Base-by-base conservation (phyloP, 306 rosid genomes). In the Trifolium pratense region DNA sequence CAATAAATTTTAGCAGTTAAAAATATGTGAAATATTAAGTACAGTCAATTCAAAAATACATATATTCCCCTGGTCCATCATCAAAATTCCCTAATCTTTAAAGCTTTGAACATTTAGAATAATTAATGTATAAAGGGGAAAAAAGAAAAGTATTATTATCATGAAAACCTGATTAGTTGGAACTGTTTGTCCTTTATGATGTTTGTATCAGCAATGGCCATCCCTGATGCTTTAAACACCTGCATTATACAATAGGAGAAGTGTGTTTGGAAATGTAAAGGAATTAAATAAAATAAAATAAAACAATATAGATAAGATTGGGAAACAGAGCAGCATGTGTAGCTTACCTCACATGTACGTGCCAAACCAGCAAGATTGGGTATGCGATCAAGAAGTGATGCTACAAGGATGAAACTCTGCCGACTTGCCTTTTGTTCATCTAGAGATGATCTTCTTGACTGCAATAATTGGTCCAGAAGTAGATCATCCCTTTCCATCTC, bases 321-420 rank as follows among this genome's bases (percentile, higher is more conserved):
- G 12, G 32, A 73, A 73, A 62, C 20, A 70, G n/a, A 37, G 64
- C 5, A 70, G 49, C 71, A 45, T 59, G 84, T 9, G 84, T 9
- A 51, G 77, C 84, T 68, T 56, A 93, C 98, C 92, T 89, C 98
- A 66, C 98, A 94, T 45, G 98, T 89, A 63, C 98, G 90, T 48
- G 97, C 94, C 85, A 94, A 82, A 43, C 98, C 98, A 14, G 98
- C 97, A 72, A 94, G 92, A 76, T 94, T 94, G 73, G 98, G 98
- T 81, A 94, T 87, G 52, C 98, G 98, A 82, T 94, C 97, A 76
- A 94, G 85, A 79, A 94, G 86, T 68, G 96, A 94, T 65, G 97
- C 97, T 73, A 94, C 90, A 52, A 93, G 85, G 78, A 91, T 84
- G 74, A 86, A 69, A 53, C 77, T 70, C 71, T 94, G 97, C 55